Evolutionary conservation across 768 basidiomycete genomes (phyloP).

Genomic region (Calocera cornea): DNA sequence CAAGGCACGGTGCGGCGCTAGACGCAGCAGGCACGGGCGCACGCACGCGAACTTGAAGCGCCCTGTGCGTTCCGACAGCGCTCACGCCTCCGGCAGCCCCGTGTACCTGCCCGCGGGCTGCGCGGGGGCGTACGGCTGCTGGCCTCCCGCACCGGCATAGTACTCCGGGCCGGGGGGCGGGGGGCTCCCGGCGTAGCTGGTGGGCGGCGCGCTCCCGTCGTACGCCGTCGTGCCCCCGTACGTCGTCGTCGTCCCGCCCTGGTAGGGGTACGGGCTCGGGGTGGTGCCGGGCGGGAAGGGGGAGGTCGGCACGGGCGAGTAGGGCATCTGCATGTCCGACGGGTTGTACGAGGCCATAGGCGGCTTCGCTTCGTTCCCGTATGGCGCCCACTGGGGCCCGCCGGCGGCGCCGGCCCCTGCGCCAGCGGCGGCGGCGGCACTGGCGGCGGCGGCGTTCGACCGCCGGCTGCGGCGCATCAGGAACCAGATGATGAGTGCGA

Average conservation of each 20-base stretch:
- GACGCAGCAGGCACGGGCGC: too few relatives aligned
- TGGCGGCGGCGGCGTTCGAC: neutral
- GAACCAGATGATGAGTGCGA: constrained; percentile 22
- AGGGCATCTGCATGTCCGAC: neutral
- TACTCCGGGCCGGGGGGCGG: neutral
- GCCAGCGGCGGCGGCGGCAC: neutral
- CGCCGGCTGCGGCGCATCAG: constrained; percentile 14
- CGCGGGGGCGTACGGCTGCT: neutral
- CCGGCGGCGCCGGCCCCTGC: neutral
- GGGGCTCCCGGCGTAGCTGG: neutral
- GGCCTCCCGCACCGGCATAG: neutral
- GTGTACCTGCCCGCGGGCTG: constrained; percentile 1
- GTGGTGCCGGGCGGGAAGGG: neutral
- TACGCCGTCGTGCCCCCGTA: neutral
- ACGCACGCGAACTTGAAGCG: too few relatives aligned
- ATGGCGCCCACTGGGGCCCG: neutral
- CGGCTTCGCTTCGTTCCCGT: neutral
- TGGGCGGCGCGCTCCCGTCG: neutral
- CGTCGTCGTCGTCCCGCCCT: neutral
- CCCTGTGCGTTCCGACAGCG: too few relatives aligned
- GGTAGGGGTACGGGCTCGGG: neutral
- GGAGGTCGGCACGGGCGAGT: neutral
- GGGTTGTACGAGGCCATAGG: neutral
- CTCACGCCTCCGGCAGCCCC: neutral
- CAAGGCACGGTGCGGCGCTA: too few relatives aligned